phyloP scores from a whole-genome alignment of 2,329 filamentous ascomycete genomes.

The Neofusicoccum parvum region DNA sequence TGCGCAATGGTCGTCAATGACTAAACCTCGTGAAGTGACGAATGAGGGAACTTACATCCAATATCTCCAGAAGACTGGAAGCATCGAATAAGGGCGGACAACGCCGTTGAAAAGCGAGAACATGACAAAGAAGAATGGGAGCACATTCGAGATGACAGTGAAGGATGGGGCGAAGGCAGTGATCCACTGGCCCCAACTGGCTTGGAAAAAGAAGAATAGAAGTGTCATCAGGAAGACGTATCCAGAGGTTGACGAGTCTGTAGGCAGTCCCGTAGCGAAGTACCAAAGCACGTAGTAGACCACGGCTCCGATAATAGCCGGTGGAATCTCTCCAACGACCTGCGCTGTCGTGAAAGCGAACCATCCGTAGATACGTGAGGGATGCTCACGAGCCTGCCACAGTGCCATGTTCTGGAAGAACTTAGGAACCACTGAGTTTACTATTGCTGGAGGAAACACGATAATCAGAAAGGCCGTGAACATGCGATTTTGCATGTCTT shows the following conservation, averaged over 20 bases:
- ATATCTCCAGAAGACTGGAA: slow-evolving; percentile 73
- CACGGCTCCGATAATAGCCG: slow-evolving; percentile 63
- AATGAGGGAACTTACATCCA: slow-evolving; percentile 51
- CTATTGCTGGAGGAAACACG: slow-evolving; percentile 66
- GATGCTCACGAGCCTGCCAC: slow-evolving; percentile 74
- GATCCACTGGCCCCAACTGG: slow-evolving; percentile 81
- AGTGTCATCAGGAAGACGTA: slow-evolving; percentile 79
- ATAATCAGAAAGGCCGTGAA: slow-evolving; percentile 68
- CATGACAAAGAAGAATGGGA: slow-evolving; percentile 82
- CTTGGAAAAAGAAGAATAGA: slow-evolving; percentile 76
- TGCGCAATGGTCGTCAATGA: neutral
- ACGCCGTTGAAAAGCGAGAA: slow-evolving; percentile 78
- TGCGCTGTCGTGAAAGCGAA: slow-evolving; percentile 74
- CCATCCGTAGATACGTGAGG: slow-evolving; percentile 76
- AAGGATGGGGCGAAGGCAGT: slow-evolving; percentile 78
- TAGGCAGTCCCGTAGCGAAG: slow-evolving; percentile 71
- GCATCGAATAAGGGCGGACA: slow-evolving; percentile 65
- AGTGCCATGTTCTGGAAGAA: slow-evolving; percentile 73
- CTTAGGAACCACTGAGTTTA: slow-evolving; percentile 75
- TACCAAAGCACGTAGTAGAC: slow-evolving; percentile 79
- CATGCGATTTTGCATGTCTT: slow-evolving; percentile 76
- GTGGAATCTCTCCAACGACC: slow-evolving; percentile 72
- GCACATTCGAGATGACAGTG: slow-evolving; percentile 72
- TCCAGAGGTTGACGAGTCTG: slow-evolving; percentile 65
- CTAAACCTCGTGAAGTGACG: neutral